Evolutionary conservation across 306 rosid genomes (phyloP).

Genomic region (Argentina anserina): DNA sequence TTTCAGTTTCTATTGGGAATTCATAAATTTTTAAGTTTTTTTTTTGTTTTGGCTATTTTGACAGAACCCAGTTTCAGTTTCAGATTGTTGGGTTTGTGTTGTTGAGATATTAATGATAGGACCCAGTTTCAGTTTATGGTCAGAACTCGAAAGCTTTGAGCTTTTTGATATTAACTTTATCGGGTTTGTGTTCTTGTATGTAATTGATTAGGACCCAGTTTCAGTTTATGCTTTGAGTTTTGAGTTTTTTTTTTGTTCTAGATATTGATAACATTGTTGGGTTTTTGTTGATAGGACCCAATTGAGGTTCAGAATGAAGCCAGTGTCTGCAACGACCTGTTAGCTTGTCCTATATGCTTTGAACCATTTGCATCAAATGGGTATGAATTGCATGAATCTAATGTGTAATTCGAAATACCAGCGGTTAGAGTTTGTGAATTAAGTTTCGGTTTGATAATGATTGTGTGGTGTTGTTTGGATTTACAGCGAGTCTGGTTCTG

Average conservation of each 20-base stretch:
- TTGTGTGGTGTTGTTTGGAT: slow-evolving; percentile 17
- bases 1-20: too few relatives aligned
- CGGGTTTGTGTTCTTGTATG: slow-evolving; percentile 5
- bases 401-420: not conserved
- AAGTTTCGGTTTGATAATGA: not conserved
- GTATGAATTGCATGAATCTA: slow-evolving; percentile 22
- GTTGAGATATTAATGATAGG: too few relatives aligned
- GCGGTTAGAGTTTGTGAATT: not conserved
- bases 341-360: slow-evolving; percentile 87
- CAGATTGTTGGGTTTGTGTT: too few relatives aligned
- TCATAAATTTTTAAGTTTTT: too few relatives aligned
- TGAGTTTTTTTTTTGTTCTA: not conserved
- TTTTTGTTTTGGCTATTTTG: too few relatives aligned
- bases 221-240: not conserved
- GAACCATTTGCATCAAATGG: slow-evolving; percentile 39
- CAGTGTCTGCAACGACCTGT: slow-evolving; percentile 25
- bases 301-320: slow-evolving; percentile 38
- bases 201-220: not conserved
- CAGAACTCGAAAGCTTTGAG: not conserved
- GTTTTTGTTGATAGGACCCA: slow-evolving; percentile 35
- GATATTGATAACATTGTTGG: not conserved
- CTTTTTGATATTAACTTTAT: not conserved
- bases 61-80: too few relatives aligned
- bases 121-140: not conserved
- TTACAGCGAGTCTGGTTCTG: slow-evolving; percentile 51